These are phyloP conservation scores for Scedosporium minutisporum DNA, from an alignment of 2,329 filamentous ascomycete genomes.

Conservation along the genomic window DNA sequence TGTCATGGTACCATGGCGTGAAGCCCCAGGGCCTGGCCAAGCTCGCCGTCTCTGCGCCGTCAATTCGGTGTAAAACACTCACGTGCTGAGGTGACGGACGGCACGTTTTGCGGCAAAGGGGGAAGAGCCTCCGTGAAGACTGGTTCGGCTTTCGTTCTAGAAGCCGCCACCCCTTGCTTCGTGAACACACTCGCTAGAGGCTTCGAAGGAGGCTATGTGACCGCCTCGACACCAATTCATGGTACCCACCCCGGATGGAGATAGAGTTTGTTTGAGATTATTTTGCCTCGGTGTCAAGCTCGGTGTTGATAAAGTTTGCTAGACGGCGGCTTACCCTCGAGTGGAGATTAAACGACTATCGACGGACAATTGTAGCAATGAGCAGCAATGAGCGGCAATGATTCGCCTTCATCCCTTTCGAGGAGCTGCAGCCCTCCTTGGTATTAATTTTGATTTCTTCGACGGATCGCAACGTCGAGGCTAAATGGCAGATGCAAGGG, in stretches of 20 bases:
- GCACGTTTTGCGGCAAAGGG: too few species aligned
- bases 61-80: neutral
- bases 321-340: too few species aligned
- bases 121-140: too few species aligned
- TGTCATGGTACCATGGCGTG: neutral
- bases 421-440: too few species aligned
- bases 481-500: neutral
- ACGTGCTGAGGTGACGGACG: neutral
- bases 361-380: too few species aligned
- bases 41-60: neutral
- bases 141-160: neutral
- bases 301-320: neutral
- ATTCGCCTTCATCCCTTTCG: too few species aligned
- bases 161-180: neutral
- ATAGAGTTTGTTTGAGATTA: slow-evolving; percentile 3
- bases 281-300: neutral
- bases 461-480: neutral
- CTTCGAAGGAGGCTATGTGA: neutral
- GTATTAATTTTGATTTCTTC: too few species aligned
- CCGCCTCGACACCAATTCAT: neutral
- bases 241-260: neutral
- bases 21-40: neutral
- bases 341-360: neutral
- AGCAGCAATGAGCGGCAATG: too few species aligned
- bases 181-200: neutral